These are phyloP conservation scores for Pisolithus tinctorius DNA, from an alignment of 768 basidiomycete genomes.

Conservation along the genomic window DNA sequence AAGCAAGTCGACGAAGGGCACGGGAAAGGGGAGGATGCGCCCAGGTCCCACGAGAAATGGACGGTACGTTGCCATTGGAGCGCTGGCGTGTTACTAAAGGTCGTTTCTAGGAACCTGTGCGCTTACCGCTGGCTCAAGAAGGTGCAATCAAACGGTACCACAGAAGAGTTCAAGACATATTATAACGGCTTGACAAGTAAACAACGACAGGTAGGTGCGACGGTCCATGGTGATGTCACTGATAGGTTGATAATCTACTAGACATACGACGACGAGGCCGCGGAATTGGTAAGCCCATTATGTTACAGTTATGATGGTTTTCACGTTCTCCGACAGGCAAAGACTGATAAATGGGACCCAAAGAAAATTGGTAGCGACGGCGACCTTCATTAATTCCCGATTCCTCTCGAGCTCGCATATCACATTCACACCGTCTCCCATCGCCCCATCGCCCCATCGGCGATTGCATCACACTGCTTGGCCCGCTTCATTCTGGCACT, in stretches of 20 bases:
- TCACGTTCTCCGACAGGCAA: background rate
- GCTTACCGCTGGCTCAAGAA: background rate
- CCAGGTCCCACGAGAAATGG: background rate
- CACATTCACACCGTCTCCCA: too few species aligned
- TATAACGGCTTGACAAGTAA: background rate
- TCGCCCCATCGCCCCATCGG: too few species aligned
- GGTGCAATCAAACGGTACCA: background rate
- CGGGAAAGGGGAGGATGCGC: background rate
- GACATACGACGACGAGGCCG: background rate
- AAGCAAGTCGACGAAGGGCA: background rate
- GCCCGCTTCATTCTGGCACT: too few species aligned
- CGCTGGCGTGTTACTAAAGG: background rate
- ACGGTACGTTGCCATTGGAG: background rate
- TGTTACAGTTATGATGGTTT: background rate
- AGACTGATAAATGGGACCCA: background rate
- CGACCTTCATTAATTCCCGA: too few species aligned
- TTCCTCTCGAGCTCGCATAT: too few species aligned
- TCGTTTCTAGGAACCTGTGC: background rate
- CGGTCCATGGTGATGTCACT: background rate
- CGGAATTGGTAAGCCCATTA: background rate
- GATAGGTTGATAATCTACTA: background rate
- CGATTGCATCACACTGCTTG: too few species aligned
- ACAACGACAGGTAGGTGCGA: background rate
- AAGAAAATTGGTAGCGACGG: too few species aligned
- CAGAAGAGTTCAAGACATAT: background rate